A percentile compares a stretch with the other conserved stretches of the same genome.
These are phyloP conservation scores for Coprinopsis strossmayeri DNA, from an alignment of 768 basidiomycete species.

Conservation along the genomic window DNA sequence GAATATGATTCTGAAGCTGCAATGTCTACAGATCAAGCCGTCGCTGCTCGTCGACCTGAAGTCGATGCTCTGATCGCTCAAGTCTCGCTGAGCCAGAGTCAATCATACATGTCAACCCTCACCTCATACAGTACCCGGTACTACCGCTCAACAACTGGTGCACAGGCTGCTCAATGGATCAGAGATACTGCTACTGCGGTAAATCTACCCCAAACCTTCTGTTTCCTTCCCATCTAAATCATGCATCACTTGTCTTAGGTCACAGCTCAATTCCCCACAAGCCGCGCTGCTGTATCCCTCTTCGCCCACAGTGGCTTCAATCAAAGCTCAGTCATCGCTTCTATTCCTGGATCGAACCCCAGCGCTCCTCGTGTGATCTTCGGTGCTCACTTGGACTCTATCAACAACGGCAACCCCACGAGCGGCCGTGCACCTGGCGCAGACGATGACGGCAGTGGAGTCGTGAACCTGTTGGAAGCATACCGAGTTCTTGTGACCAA, in stretches of 20 bases:
- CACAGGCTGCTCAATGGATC: constrained; percentile 32
- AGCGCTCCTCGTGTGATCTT: constrained; percentile 28
- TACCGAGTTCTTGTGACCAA: constrained; percentile 31
- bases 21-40: constrained; percentile 22
- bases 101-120: constrained; percentile 26
- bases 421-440: constrained; percentile 40
- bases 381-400: constrained; percentile 37
- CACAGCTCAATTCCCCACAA: constrained; percentile 13
- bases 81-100: constrained; percentile 27
- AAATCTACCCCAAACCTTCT: constrained; percentile 4
- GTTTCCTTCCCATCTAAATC: background rate
- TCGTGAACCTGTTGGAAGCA: constrained; percentile 37
- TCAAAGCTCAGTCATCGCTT: constrained; percentile 30
- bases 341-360: constrained; percentile 27
- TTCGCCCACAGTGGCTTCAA: constrained; percentile 26
- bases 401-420: constrained; percentile 31
- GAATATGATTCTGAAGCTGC: background rate
- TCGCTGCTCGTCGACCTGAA: constrained; percentile 23
- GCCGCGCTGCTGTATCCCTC: constrained; percentile 22
- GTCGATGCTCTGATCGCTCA: constrained; percentile 18
- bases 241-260: constrained; percentile 19
- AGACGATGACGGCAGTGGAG: constrained; percentile 44
- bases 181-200: constrained; percentile 24
- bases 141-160: constrained; percentile 32
- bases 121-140: constrained; percentile 38